These are phyloP conservation scores for Vanilla planifolia DNA, from an alignment of 106 monocot genomes.

Conservation along the genomic window DNA sequence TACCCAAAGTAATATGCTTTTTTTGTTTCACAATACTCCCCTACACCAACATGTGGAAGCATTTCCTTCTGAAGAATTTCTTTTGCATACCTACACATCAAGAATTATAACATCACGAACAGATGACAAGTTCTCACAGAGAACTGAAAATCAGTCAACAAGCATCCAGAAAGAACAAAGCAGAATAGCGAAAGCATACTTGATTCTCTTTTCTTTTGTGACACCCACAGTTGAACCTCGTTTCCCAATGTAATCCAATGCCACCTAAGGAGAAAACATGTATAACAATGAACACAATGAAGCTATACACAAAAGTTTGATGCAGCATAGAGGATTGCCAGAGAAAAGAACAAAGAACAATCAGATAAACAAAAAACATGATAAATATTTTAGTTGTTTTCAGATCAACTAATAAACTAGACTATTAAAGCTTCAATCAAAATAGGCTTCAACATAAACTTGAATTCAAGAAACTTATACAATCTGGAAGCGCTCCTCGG, in stretches of 20 bases:
- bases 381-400: too few species aligned
- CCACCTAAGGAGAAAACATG: conserved; percentile 42
- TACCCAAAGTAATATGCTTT: conserved; percentile 99
- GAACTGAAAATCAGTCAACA: neutral
- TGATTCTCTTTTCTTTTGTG: conserved; percentile 94
- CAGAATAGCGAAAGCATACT: conserved; percentile 33
- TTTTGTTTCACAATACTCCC: conserved; percentile 97
- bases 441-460: too few species aligned
- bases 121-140: neutral
- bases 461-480: too few species aligned
- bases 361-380: too few species aligned
- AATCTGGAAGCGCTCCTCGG: too few species aligned
- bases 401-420: too few species aligned
- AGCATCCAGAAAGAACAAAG: neutral
- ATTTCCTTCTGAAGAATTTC: conserved; percentile 99
- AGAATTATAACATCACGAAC: neutral
- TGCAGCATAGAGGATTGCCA: too few species aligned
- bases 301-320: too few species aligned
- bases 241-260: conserved; percentile 97
- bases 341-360: too few species aligned
- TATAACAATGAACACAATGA: neutral
- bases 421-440: too few species aligned
- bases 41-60: conserved; percentile 98
- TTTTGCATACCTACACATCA: conserved; percentile 69
- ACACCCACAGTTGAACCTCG: conserved; percentile 95